Conservation (phyloP, 2,329 filamentous ascomycete species). For the Venturia asperata region DNA sequence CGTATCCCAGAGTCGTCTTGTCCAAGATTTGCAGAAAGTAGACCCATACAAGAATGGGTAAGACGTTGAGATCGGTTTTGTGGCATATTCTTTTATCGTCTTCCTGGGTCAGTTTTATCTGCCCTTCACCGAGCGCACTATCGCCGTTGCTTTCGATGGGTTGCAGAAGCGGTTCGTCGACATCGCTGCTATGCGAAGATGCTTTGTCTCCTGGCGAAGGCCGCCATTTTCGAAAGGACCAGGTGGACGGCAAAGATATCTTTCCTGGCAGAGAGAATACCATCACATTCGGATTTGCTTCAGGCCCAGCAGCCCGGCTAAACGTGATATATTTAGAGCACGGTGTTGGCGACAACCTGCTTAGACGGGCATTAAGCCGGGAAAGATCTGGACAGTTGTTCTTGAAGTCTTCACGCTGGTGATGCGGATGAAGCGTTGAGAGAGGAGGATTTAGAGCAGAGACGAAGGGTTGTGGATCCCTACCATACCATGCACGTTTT, state of each 20-base stretch:
- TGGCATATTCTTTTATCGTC: constrained; percentile 50
- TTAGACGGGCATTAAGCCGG: neutral
- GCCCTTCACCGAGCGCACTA: constrained; percentile 18
- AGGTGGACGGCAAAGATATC: neutral
- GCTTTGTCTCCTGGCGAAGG: neutral
- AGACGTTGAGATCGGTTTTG: constrained; percentile 55
- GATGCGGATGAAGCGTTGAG: neutral
- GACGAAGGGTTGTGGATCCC: too few species aligned
- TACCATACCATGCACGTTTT: neutral
- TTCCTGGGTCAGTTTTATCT: constrained; percentile 33
- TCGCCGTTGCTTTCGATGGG: neutral
- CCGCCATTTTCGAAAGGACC: neutral
- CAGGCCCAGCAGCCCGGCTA: neutral
- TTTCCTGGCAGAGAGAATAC: neutral
- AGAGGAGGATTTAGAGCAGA: neutral
- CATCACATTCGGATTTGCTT: neutral
- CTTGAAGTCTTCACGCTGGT: neutral
- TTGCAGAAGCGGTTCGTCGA: neutral
- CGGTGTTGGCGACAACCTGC: neutral
- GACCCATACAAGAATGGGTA: constrained; percentile 50
- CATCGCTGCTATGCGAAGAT: neutral
- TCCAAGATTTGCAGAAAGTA: constrained; percentile 48
- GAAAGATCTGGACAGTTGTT: neutral
- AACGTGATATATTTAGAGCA: neutral
- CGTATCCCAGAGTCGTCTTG: constrained; percentile 52